A percentile compares a stretch with the other conserved stretches of the same genome.
Conservation (phyloP, 805 yeast species). For the Hanseniaspora valbyensis region DNA sequence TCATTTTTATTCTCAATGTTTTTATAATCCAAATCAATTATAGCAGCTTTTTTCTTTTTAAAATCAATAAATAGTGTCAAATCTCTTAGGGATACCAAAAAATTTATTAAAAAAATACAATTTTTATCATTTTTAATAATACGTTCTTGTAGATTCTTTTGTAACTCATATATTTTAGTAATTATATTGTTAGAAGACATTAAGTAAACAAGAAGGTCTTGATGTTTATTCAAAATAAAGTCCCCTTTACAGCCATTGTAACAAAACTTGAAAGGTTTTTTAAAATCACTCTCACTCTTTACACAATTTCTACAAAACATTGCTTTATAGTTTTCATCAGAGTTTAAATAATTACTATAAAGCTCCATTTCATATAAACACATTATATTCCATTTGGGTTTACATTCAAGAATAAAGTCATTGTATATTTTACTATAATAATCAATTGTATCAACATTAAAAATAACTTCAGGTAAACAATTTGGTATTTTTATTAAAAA, state of each 20-base stretch:
- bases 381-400: conserved; percentile 12
- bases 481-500: background rate
- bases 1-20: background rate
- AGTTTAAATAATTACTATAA: background rate
- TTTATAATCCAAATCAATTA: conserved; percentile 10
- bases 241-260: conserved; percentile 4
- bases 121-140: background rate
- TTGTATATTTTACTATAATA: conserved; percentile 10
- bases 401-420: background rate
- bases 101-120: background rate
- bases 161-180: background rate
- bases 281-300: background rate
- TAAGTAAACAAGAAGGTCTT: background rate
- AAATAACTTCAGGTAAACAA: background rate
- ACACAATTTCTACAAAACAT: conserved; percentile 8
- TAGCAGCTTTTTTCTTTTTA: background rate
- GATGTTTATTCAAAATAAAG: background rate
- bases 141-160: background rate
- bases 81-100: conserved; percentile 4
- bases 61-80: conserved; percentile 2
- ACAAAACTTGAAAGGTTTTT: background rate
- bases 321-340: too few species aligned
- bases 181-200: background rate
- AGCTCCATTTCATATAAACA: background rate
- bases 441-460: background rate